Percentiles rank a stretch among this genome's conserved stretches.
Conservation (phyloP, 176 grass and related monocot genomes). For the Poa annua region DNA sequence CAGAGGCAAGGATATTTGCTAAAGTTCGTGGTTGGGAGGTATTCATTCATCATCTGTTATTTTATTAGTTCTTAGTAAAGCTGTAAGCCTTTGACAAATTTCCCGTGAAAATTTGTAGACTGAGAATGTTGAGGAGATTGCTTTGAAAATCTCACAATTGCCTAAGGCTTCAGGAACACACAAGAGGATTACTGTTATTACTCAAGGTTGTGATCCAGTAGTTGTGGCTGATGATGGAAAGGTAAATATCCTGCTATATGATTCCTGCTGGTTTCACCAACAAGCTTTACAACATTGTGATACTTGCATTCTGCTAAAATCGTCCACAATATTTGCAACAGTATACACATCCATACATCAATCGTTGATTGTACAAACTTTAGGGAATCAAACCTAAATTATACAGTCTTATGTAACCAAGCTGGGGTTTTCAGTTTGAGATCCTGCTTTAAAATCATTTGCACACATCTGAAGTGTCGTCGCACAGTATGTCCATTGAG, state of each 20-base stretch:
- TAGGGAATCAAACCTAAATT: not conserved
- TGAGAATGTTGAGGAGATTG: constrained; percentile 92
- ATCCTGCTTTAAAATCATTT: not conserved
- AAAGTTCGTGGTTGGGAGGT: constrained; percentile 97
- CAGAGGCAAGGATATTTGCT: constrained; percentile 88
- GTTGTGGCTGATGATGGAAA: constrained; percentile 91
- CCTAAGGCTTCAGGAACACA: constrained; percentile 70
- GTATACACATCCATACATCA: not conserved
- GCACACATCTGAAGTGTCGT: not conserved
- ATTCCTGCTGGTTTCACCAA: not conserved
- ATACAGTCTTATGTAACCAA: not conserved
- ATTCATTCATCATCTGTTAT: constrained; percentile 31
- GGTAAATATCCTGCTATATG: constrained; percentile 41
- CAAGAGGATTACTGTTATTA: constrained; percentile 90
- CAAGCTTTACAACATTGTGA: not conserved
- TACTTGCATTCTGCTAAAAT: not conserved
- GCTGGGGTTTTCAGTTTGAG: not conserved
- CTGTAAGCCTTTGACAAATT: constrained; percentile 26
- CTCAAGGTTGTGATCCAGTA: constrained; percentile 89
- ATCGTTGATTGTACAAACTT: not conserved
- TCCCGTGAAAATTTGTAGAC: constrained; percentile 57
- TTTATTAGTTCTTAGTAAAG: constrained; percentile 41
- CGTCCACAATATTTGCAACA: not conserved
- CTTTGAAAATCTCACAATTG: constrained; percentile 82
- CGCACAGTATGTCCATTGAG: not conserved